Base-by-base conservation (phyloP, 148 eudicot species). In the Rhododendron vialii region DNA sequence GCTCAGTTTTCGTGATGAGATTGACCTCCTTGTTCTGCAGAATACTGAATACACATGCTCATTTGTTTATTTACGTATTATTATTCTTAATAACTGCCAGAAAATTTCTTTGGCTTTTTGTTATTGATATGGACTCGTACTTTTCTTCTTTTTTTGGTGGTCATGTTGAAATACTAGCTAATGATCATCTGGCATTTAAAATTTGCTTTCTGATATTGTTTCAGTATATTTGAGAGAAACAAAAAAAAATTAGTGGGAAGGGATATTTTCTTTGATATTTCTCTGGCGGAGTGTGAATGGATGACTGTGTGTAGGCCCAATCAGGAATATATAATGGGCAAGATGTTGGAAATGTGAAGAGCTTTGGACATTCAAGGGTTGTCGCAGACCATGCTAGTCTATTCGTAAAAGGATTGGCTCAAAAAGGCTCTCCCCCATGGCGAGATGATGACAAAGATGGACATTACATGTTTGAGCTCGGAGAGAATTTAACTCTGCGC, bases 371-470 rank as follows among this genome's bases (percentile, higher is more conserved):
- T 43, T 87, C 95, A 76, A 88, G 92, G 50, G 91, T 89, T 86
- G 82, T 87, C 75, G 82, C 90, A 17, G 95, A 92, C 84, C 87
- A 87, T 90, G 87, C 88, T 91, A 90, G 88, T 85, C 86, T 93
- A 67, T 90, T 86, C 88, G 88, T 82, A 79, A 93, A 92, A 88
- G 94, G 86, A 83, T 88, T 88, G 73, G 88, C 87, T 88, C 92
- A 88, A 87, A 92, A 89, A 84, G 95, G 86, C 83, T 92, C 98
- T 88, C 98, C 98, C 89, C 96, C 95, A 7, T 80, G 90, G 91
- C 90, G 96, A 90, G 94, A 92, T 78, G 98, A 93, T 88, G 98
- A 93, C 91, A 95, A 93, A 89, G 98, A 95, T 89, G 98, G 98
- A 22, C 98, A 95, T 93, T 95, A 92, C 92, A 87, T 84, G 84